Conservation (phyloP, 2,329 filamentous ascomycete genomes). For the Paecilomyces variotii region DNA sequence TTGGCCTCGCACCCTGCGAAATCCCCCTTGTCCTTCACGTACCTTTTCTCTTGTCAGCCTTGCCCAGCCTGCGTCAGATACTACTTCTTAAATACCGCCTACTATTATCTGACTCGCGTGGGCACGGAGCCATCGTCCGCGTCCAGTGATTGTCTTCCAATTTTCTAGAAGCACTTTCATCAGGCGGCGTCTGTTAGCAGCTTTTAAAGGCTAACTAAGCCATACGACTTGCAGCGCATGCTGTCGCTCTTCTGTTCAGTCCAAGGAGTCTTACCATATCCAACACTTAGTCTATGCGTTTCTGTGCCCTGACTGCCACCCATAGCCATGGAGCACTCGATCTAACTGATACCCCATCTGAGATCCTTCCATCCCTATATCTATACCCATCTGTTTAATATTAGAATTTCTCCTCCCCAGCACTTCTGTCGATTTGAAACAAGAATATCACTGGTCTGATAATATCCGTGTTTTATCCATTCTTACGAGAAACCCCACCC, state of each 20-base stretch:
- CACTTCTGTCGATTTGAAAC: not conserved
- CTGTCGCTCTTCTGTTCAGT: not conserved
- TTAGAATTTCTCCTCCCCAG: not conserved
- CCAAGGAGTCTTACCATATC: not conserved
- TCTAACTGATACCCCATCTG: not conserved
- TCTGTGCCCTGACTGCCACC: not conserved
- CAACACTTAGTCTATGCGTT: not conserved
- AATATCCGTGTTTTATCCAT: conserved; percentile 2
- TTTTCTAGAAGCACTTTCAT: not conserved
- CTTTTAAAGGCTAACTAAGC: not conserved
- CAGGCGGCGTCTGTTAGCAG: not conserved
- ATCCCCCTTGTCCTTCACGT: not conserved
- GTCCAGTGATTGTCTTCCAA: not conserved
- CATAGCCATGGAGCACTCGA: not conserved
- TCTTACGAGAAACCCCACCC: not conserved
- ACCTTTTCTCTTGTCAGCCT: not conserved
- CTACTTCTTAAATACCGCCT: not conserved
- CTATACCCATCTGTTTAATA: not conserved
- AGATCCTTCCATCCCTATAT: not conserved
- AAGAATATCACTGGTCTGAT: not conserved
- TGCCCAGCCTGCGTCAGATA: not conserved
- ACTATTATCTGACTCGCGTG: not conserved
- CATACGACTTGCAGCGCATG: not conserved
- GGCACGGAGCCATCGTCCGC: not conserved
- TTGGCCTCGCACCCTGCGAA: not conserved